These are phyloP conservation scores for Moniliella sp. DNA, from an alignment of 1,284 basidiomycete species.

Conservation along the genomic window DNA sequence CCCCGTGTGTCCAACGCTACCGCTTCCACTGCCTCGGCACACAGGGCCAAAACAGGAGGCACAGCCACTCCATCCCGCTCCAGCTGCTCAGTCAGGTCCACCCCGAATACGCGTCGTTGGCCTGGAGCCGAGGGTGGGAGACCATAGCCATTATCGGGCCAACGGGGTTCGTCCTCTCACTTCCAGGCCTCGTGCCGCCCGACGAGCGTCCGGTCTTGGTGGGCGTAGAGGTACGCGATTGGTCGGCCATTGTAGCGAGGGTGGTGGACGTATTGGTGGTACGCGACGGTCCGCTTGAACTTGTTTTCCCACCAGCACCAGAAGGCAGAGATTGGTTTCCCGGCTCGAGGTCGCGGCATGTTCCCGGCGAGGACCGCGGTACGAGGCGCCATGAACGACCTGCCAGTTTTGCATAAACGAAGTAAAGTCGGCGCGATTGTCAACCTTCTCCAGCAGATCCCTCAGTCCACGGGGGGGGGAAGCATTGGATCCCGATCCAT, in stretches of 20 bases:
- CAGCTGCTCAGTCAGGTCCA: constrained; percentile 80
- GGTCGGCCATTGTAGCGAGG: background rate
- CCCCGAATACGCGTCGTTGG: constrained; percentile 47
- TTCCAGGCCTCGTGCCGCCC: background rate
- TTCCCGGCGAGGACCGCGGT: constrained; percentile 31
- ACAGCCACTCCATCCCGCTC: constrained; percentile 65
- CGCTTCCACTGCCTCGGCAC: constrained; percentile 65
- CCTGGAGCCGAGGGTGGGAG: constrained; percentile 22
- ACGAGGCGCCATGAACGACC: constrained; percentile 49
- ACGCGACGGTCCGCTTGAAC: no score
- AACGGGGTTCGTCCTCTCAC: background rate
- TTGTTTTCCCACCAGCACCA: no score
- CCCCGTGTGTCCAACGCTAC: constrained; percentile 55
- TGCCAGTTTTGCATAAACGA: constrained; percentile 91
- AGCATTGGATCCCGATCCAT: background rate
- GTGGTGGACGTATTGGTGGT: no score
- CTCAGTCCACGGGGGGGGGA: constrained; percentile 46
- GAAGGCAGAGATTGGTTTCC: no score
- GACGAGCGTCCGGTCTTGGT: background rate
- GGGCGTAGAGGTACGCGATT: background rate
- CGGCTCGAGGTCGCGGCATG: no score
- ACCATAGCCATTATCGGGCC: no score
- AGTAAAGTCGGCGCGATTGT: constrained; percentile 83
- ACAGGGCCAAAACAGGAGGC: constrained; percentile 68
- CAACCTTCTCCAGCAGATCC: constrained; percentile 65